phyloP scores from a whole-genome alignment of 768 basidiomycete genomes.

The Amylocystis lapponica region DNA sequence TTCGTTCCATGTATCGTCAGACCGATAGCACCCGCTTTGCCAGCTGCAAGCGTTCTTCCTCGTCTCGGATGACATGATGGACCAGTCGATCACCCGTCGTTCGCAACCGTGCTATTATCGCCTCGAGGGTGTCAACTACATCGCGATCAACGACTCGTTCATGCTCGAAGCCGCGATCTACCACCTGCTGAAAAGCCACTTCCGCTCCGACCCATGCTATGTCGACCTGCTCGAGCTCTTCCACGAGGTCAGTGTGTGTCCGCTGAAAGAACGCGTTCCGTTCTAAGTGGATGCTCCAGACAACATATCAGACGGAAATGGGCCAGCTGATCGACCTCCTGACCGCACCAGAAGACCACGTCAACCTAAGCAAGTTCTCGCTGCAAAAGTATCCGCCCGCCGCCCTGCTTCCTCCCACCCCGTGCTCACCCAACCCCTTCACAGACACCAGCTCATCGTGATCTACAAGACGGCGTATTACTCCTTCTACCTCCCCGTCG shows the following conservation, averaged over 20 bases:
- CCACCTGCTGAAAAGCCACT: slow-evolving; percentile 81
- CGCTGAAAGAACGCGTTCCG: not conserved
- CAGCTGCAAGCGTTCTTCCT: slow-evolving; percentile 98
- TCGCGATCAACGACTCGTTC: slow-evolving; percentile 95
- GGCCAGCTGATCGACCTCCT: slow-evolving; percentile 95
- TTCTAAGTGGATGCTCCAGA: slow-evolving; percentile 20
- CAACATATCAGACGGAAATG: slow-evolving; percentile 88
- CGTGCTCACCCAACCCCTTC: not conserved
- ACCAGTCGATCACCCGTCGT: slow-evolving; percentile 85
- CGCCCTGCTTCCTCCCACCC: not conserved
- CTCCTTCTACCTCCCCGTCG: slow-evolving; percentile 98
- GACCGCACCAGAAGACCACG: slow-evolving; percentile 86
- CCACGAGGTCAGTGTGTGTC: slow-evolving; percentile 57
- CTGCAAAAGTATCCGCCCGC: slow-evolving; percentile 57
- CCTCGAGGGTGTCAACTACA: slow-evolving; percentile 60
- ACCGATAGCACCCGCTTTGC: not conserved
- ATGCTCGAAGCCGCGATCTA: slow-evolving; percentile 96
- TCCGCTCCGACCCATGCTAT: slow-evolving; percentile 76
- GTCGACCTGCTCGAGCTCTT: slow-evolving; percentile 87
- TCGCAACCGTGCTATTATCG: slow-evolving; percentile 96
- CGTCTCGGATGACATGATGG: slow-evolving; percentile 98
- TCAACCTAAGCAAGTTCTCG: slow-evolving; percentile 87
- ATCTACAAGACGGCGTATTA: slow-evolving; percentile 98
- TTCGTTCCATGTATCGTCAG: not conserved
- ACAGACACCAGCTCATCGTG: slow-evolving; percentile 86